Conservation (phyloP, 768 basidiomycete species). For the Pleurotus pulmonarius region DNA sequence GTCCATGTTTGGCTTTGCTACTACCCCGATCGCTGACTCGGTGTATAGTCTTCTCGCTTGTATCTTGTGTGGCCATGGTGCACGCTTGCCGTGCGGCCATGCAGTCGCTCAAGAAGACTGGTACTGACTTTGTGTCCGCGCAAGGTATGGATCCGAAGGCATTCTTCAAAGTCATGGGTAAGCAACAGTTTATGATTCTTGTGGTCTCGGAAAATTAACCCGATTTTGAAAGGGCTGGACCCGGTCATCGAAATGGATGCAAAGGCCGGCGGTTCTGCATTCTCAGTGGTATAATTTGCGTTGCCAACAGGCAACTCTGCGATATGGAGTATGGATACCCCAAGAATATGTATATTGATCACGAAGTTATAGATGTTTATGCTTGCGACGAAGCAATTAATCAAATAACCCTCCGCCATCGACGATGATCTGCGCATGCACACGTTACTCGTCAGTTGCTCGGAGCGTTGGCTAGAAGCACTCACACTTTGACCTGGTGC, state of each 20-base stretch:
- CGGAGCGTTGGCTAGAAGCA: neutral
- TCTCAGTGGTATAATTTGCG: conserved; percentile 7
- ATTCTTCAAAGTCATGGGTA: conserved; percentile 50
- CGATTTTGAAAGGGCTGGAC: conserved; percentile 1
- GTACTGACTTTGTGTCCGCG: conserved; percentile 37
- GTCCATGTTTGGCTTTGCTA: conserved; percentile 7
- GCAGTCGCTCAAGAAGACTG: conserved; percentile 43
- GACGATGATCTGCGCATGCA: neutral
- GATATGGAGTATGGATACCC: too few relatives aligned
- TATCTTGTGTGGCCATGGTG: conserved; percentile 42
- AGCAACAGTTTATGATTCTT: conserved; percentile 1
- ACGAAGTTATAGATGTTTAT: neutral
- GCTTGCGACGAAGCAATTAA: neutral
- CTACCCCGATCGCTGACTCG: too few relatives aligned
- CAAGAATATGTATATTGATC: too few relatives aligned
- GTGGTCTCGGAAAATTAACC: neutral
- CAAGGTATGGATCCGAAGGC: conserved; percentile 45
- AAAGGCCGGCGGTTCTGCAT: conserved; percentile 11
- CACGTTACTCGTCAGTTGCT: neutral
- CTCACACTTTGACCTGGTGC: conserved; percentile 5
- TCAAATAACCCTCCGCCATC: conserved; percentile 3
- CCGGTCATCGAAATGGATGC: conserved; percentile 10
- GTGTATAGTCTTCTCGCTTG: conserved; percentile 40
- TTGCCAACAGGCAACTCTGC: too few relatives aligned
- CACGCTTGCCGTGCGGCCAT: conserved; percentile 47